phyloP scores from a whole-genome alignment of 352 stramenopile genomes.

The Discostella stelligera region DNA sequence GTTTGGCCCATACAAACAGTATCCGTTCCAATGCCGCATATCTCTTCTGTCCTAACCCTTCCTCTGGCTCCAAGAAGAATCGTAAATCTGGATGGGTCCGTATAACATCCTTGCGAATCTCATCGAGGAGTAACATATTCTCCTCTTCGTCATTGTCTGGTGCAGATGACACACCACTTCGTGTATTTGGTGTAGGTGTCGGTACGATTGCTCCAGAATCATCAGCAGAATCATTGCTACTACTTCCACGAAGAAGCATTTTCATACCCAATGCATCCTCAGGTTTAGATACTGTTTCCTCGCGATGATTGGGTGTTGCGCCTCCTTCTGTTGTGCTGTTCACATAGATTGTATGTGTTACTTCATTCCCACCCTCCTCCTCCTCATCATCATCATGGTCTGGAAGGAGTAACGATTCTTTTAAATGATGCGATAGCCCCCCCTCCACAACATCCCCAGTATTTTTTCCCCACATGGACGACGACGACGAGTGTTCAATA shows the following conservation, averaged over 20 bases:
- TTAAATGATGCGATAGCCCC: neutral
- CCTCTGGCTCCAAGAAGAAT: constrained; percentile 82
- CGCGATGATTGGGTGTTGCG: no score
- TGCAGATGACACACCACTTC: no score
- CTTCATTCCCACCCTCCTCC: constrained; percentile 6
- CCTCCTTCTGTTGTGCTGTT: constrained; percentile 1
- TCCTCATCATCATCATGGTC: constrained; percentile 26
- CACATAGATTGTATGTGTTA: constrained; percentile 5
- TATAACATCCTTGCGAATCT: constrained; percentile 86
- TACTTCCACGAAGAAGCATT: neutral
- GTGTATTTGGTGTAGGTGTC: constrained; percentile 1
- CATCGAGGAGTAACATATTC: constrained; percentile 72
- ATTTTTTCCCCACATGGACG: neutral
- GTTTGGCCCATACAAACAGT: constrained; percentile 85
- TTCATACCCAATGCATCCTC: neutral
- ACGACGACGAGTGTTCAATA: neutral
- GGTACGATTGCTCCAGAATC: constrained; percentile 4
- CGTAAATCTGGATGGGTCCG: constrained; percentile 82
- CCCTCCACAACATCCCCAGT: constrained; percentile 3
- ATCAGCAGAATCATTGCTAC: neutral
- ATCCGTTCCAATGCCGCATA: constrained; percentile 83
- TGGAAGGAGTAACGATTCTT: constrained; percentile 30
- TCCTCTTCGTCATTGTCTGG: constrained; percentile 43
- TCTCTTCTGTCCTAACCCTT: constrained; percentile 67
- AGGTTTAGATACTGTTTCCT: no score